Conservation (phyloP, 192 early-diverging fungal species). For the Umbelopsis sp. region DNA sequence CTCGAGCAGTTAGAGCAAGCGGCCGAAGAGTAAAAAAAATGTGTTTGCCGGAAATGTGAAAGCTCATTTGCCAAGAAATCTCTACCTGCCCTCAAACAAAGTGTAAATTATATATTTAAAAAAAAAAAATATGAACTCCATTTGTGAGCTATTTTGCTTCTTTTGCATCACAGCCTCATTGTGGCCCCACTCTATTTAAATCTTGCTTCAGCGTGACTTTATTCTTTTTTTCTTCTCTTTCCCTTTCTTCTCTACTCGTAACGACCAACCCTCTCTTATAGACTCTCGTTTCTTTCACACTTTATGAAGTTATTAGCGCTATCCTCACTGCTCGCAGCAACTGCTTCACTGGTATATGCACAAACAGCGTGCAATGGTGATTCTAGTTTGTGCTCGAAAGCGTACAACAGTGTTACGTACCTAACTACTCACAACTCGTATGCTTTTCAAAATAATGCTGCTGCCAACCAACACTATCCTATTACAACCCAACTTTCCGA, state of each 20-base stretch:
- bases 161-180: not conserved
- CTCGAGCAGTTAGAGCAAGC: slow-evolving; percentile 6
- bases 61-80: not conserved
- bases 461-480: slow-evolving; percentile 68
- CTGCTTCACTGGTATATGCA: slow-evolving; percentile 13
- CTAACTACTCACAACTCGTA: slow-evolving; percentile 78
- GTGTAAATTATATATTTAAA: not conserved
- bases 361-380: slow-evolving; percentile 67
- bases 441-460: slow-evolving; percentile 51
- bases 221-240: not conserved
- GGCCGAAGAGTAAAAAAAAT: not conserved
- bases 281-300: not conserved
- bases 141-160: not conserved
- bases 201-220: not conserved
- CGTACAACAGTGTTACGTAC: slow-evolving; percentile 64
- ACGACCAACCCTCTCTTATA: not conserved
- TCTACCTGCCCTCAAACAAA: too few species aligned
- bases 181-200: not conserved
- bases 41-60: not conserved
- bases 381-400: slow-evolving; percentile 61
- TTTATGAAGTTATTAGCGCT: not conserved
- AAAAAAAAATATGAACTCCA: not conserved
- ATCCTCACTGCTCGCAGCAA: not conserved
- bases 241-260: not conserved
- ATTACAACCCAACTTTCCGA: slow-evolving; percentile 68